phyloP scores from a whole-genome alignment of 441 rosid genomes.

The Gossypium schwendimanii region DNA sequence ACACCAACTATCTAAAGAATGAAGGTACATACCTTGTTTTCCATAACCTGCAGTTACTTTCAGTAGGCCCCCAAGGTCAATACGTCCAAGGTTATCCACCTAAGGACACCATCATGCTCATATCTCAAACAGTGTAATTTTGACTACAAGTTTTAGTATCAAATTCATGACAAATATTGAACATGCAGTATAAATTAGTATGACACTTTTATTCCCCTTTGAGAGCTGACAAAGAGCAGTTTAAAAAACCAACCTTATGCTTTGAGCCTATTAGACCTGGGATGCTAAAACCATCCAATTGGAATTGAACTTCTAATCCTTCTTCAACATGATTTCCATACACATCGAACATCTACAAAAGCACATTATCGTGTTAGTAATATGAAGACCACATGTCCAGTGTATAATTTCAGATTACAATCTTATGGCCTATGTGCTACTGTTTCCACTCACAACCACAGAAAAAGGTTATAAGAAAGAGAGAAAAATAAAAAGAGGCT shows the following conservation, averaged over 20 bases:
- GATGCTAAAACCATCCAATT: conserved; percentile 35
- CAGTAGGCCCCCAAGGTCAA: conserved; percentile 55
- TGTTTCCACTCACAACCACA: not conserved
- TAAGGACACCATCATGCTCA: conserved; percentile 13
- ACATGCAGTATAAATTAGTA: not conserved
- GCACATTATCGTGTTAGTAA: conserved; percentile 13
- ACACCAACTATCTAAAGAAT: not conserved
- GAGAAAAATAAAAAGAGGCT: not conserved
- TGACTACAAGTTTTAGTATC: too few species aligned
- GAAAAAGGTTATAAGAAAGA: not conserved
- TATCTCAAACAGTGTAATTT: too few species aligned
- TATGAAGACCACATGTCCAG: not conserved
- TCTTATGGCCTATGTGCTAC: not conserved
- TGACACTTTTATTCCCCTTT: not conserved
- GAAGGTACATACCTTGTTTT: conserved; percentile 34
- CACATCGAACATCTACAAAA: conserved; percentile 51
- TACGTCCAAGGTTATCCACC: conserved; percentile 53
- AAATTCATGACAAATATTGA: not conserved
- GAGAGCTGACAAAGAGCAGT: not conserved
- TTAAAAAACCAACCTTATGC: conserved; percentile 36
- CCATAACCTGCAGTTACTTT: conserved; percentile 59
- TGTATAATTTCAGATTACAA: not conserved
- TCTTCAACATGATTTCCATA: conserved; percentile 45
- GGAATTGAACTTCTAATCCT: conserved; percentile 36
- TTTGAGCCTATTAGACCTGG: conserved; percentile 29